Conservation (phyloP, 768 basidiomycete genomes). For the Lactifluus rugatus region DNA sequence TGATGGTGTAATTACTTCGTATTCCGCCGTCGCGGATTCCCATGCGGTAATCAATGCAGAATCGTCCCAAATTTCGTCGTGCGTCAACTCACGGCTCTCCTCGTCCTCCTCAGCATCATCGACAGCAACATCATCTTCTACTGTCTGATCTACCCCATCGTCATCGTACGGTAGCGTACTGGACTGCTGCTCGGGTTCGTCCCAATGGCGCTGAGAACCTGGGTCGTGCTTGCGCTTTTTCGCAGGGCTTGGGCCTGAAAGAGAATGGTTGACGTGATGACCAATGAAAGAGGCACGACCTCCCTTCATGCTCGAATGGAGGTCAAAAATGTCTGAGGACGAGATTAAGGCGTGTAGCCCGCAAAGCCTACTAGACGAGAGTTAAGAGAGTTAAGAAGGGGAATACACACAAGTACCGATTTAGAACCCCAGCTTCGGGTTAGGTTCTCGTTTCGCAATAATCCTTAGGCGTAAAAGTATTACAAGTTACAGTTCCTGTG, state of each 20-base stretch:
- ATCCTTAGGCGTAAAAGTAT: too few species aligned
- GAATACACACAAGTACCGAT: too few species aligned
- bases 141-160: slow-evolving; percentile 5
- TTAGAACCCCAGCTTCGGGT: slow-evolving; percentile 7
- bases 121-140: slow-evolving; percentile 15
- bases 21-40: slow-evolving; percentile 78
- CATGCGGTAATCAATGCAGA: slow-evolving; percentile 74
- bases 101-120: slow-evolving; percentile 33
- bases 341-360: background rate
- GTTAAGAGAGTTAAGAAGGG: background rate
- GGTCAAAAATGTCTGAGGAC: background rate
- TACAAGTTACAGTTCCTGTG: background rate
- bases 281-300: slow-evolving; percentile 10
- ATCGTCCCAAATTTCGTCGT: slow-evolving; percentile 81
- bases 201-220: slow-evolving; percentile 32
- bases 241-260: slow-evolving; percentile 10
- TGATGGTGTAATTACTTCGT: slow-evolving; percentile 38
- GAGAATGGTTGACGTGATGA: slow-evolving; percentile 9
- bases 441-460: background rate
- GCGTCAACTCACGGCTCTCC: slow-evolving; percentile 54
- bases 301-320: slow-evolving; percentile 10
- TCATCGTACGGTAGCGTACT: slow-evolving; percentile 29
- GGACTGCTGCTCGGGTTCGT: slow-evolving; percentile 29
- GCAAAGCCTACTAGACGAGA: background rate
- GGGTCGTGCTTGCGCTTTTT: slow-evolving; percentile 17